Conservation (phyloP, 371 early-diverging fungal species). For the Enteropsectra breve region DNA sequence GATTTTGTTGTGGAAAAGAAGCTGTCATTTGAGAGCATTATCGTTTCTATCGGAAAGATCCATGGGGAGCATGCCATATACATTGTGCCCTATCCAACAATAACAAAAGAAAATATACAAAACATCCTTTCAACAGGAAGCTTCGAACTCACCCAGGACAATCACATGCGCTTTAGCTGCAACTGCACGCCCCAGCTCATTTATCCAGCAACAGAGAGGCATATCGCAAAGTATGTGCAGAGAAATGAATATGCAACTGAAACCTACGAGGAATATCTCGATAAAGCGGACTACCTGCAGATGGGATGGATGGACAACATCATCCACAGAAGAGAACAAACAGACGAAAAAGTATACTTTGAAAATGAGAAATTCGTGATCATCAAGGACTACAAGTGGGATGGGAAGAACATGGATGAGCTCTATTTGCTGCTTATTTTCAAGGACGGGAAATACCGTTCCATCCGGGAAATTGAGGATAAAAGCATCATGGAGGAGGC, state of each 20-base stretch:
- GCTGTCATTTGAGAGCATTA: too few species aligned
- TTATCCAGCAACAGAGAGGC: constrained; percentile 47
- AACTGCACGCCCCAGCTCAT: constrained; percentile 21
- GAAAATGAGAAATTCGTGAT: constrained; percentile 43
- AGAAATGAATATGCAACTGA: constrained; percentile 16
- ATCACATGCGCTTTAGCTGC: background rate
- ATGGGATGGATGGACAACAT: constrained; percentile 42
- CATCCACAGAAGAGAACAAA: background rate
- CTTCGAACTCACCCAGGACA: constrained; percentile 2
- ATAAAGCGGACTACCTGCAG: background rate
- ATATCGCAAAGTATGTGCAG: constrained; percentile 36
- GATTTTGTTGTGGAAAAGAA: too few species aligned
- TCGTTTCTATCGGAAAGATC: constrained; percentile 35
- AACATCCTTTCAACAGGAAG: background rate
- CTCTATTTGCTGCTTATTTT: constrained; percentile 54
- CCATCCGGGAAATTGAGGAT: constrained; percentile 31
- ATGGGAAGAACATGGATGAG: constrained; percentile 14
- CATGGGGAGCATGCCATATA: constrained; percentile 17
- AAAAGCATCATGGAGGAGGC: constrained; percentile 13
- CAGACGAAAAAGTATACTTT: constrained; percentile 43
- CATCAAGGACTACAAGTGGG: constrained; percentile 56
- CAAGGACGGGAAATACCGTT: constrained; percentile 36
- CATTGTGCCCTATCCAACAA: constrained; percentile 14
- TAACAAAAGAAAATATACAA: background rate
- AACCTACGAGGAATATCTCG: constrained; percentile 43